Base-by-base conservation (phyloP, 495 filamentous ascomycete species). In the Neurospora sp. region DNA sequence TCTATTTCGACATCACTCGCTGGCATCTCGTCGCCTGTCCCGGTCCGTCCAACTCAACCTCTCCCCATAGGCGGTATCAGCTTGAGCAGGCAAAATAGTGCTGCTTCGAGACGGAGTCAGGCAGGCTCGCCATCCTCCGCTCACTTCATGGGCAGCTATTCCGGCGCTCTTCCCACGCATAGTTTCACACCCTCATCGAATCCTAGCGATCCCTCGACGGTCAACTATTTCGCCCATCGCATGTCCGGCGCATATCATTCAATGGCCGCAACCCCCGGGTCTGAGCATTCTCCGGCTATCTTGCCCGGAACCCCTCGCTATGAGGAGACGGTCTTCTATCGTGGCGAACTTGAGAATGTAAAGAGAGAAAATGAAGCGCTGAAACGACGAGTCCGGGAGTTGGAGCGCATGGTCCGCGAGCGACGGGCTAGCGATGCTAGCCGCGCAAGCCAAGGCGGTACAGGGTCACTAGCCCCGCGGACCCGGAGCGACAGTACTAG, bases 331-430 rank as follows among this genome's bases (percentile, higher is more conserved):
- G 85, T 88, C 0, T 85, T 87, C 70, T 90, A 92, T 71, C 86
- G 89, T 48, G 84, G 85, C 68, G 93, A 96, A 77, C 76, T 96
- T 14, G 93, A 97, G 68, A 81, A 81, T 7, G 87, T 91, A 44
- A 93, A 91, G 81, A 83, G 86, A 10, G 94, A 97, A 82, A 97
- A 97, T 76, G 94, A 96, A 71, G 79, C 84, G 44, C 83, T 97
- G 61, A 90, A 90, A 75, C 84, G 86, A 69, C 87, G 92, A 27
- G 88, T 97, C 31, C 86, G 90, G 69, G 93, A 94, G 73, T 81
- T 96, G 40, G 94, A 97, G 76, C 78, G 84, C 12, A 78, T 79
- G 71, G 75, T 88, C 48, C 81, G 83, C 7, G 83, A 84, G 8
- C 81, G 83, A 20, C 78, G 84, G 71, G 81, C 80, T 39, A 84